Evolutionary conservation across 2,329 filamentous ascomycete species (phyloP), one percentile per base, ranked within the genome.

Genomic region (Grosmannia penicillata): DNA sequence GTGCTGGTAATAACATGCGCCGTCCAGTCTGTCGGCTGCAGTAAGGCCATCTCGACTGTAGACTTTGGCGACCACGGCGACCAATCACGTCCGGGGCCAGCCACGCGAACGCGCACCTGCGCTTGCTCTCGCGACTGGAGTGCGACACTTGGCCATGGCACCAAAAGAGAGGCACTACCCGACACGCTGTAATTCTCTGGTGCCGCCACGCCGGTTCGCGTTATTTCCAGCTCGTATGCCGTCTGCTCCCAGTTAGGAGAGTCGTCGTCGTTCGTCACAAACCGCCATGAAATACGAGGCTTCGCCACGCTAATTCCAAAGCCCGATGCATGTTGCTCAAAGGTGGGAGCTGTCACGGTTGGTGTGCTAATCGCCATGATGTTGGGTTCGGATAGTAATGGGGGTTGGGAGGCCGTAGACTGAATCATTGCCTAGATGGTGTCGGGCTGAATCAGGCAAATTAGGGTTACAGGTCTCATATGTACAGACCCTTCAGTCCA

Each of bases 81-180:
- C 48, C 48, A 50, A 4, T 29, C 35, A 1, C 11, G 13, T 17
- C 9, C 11, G 8, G 13, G 32, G 14, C 43, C 42, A 11, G 23
- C 28, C 1, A 38, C 42, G 4, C 43, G 28, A 6, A 49, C 39
- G 6, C 47, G 40, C 33, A 48, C 44, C 1, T n/a, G 10, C 8
- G 42, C 47, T n/a, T 32, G 23, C 29, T 47, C 43, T 2, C 42
- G 36, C 2, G 42, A 41, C 8, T 13, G 15, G 5, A 48, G 34
- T 7, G 44, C 41, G 15, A 35, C 27, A 21, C 46, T 40, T 9
- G 56, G 57, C 59, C 57, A 61, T 6, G 55, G 53, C 8, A 58
- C 55, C 4, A 59, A 48, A 11, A 56, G 46, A 1, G 57, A 59
- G 2, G 35, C 32, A 28, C 36, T 35, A 24, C 38, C 38, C 11